Evolutionary conservation across 805 yeast genomes (phyloP).

Genomic region (Candida xiaguanensis): DNA sequence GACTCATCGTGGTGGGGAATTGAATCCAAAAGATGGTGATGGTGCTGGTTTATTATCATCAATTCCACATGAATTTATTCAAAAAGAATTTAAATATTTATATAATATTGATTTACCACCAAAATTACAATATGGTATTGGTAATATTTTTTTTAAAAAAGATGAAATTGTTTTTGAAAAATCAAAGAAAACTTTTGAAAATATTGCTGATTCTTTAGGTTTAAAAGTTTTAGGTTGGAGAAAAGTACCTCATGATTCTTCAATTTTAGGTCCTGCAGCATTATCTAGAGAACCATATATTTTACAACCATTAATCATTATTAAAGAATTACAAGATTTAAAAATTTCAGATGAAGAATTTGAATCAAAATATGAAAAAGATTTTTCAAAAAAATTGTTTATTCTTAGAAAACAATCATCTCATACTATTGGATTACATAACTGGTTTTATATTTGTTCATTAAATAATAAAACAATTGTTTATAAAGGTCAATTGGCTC

Average conservation of each 20-base stretch:
- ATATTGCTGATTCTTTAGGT: slow-evolving; percentile 71
- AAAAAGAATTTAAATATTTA: slow-evolving; percentile 75
- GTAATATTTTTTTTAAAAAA: slow-evolving; percentile 90
- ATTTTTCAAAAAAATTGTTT: slow-evolving; percentile 79
- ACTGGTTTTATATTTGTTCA: slow-evolving; percentile 97
- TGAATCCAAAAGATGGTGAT: slow-evolving; percentile 96
- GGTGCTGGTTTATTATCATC: slow-evolving; percentile 97
- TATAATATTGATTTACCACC: slow-evolving; percentile 67
- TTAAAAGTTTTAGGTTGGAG: slow-evolving; percentile 92
- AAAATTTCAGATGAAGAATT: slow-evolving; percentile 50
- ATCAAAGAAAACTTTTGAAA: slow-evolving; percentile 75
- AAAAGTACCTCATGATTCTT: slow-evolving; percentile 89
- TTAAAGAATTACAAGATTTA: slow-evolving; percentile 33
- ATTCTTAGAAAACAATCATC: slow-evolving; percentile 86
- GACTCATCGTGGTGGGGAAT: slow-evolving; percentile 99
- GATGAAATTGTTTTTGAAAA: slow-evolving; percentile 67
- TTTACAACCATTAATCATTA: slow-evolving; percentile 88
- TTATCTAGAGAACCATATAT: slow-evolving; percentile 87
- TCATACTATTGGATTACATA: slow-evolving; percentile 87
- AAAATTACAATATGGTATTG: slow-evolving; percentile 88
- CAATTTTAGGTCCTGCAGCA: slow-evolving; percentile 93
- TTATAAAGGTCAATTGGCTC: slow-evolving; percentile 96
- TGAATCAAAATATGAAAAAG: slow-evolving; percentile 51
- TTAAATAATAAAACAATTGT: slow-evolving; percentile 85
- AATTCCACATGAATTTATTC: slow-evolving; percentile 84